Percentiles rank a stretch among this genome's conserved stretches.
Evolutionary conservation across 2,329 filamentous ascomycete species (phyloP).

Genomic region (Calonectria leucothoes): DNA sequence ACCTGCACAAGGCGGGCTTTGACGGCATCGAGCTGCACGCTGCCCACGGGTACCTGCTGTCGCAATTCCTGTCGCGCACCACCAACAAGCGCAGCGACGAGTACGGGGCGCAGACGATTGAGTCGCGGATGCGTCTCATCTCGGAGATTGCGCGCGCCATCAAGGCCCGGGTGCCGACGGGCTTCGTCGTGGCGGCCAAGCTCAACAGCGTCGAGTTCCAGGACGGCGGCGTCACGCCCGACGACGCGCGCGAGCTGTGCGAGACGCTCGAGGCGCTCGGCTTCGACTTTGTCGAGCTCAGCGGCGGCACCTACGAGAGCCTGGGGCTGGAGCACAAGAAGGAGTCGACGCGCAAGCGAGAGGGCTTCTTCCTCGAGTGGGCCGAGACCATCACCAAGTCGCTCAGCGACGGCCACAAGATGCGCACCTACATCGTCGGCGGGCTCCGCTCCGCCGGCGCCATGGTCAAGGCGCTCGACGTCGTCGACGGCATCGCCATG

Average conservation of each 20-base stretch:
- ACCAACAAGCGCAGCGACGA: slow-evolving; percentile 64
- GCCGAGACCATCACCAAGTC: slow-evolving; percentile 60
- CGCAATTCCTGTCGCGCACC: slow-evolving; percentile 61
- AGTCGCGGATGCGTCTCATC: slow-evolving; percentile 58
- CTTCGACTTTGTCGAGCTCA: slow-evolving; percentile 70
- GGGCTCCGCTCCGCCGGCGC: slow-evolving; percentile 65
- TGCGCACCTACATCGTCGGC: slow-evolving; percentile 68
- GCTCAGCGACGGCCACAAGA: slow-evolving; percentile 51
- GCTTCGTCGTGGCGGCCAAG: slow-evolving; percentile 64
- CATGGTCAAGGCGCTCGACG: slow-evolving; percentile 67
- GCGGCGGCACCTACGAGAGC: slow-evolving; percentile 68
- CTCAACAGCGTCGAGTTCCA: slow-evolving; percentile 69
- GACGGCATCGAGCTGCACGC: slow-evolving; percentile 64
- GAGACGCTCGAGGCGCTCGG: slow-evolving; percentile 57
- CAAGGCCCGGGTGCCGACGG: slow-evolving; percentile 42
- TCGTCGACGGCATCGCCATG: slow-evolving; percentile 70
- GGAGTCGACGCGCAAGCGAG: slow-evolving; percentile 64
- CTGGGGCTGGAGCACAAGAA: slow-evolving; percentile 61
- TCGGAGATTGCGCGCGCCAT: slow-evolving; percentile 53
- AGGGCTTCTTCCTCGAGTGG: slow-evolving; percentile 71
- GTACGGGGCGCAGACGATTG: slow-evolving; percentile 57
- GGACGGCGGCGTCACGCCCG: slow-evolving; percentile 61
- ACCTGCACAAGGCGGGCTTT: slow-evolving; percentile 71
- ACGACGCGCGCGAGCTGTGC: slow-evolving; percentile 62
- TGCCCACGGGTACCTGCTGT: slow-evolving; percentile 65